phyloP scores from a whole-genome alignment of 2,329 filamentous ascomycete genomes.

The Monilinia laxa region DNA sequence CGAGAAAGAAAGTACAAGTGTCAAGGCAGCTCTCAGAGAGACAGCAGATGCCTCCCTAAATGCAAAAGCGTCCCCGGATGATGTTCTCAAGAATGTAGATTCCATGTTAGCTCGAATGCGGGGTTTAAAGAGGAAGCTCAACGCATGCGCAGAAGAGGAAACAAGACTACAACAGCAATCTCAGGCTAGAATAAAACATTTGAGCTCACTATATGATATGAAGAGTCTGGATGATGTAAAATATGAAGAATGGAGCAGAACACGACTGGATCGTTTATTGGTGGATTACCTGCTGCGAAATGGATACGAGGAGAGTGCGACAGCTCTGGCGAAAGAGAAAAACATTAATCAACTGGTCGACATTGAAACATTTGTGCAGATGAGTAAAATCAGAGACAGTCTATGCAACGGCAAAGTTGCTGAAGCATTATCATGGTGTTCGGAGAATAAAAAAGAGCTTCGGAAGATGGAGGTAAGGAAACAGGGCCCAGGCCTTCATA shows the following conservation, averaged over 20 bases:
- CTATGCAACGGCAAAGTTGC: slow-evolving; percentile 68
- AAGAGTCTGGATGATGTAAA: slow-evolving; percentile 83
- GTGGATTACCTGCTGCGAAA: slow-evolving; percentile 90
- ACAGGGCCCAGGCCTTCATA: not conserved
- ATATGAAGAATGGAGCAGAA: slow-evolving; percentile 87
- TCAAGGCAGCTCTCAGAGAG: slow-evolving; percentile 62
- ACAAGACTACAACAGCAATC: slow-evolving; percentile 71
- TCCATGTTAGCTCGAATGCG: slow-evolving; percentile 83
- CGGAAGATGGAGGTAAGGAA: slow-evolving; percentile 74
- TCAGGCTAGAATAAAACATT: slow-evolving; percentile 73
- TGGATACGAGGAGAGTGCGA: slow-evolving; percentile 77
- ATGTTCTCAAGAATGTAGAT: slow-evolving; percentile 79
- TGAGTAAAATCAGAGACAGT: slow-evolving; percentile 73
- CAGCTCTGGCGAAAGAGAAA: slow-evolving; percentile 70
- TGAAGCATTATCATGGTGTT: slow-evolving; percentile 86
- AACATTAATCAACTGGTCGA: slow-evolving; percentile 81
- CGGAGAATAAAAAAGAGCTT: slow-evolving; percentile 87
- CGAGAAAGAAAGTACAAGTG: slow-evolving; percentile 65
- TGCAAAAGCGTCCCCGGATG: slow-evolving; percentile 63
- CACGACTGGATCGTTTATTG: slow-evolving; percentile 76
- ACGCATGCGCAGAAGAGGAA: slow-evolving; percentile 76
- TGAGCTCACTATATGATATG: slow-evolving; percentile 78
- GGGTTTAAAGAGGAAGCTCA: slow-evolving; percentile 83
- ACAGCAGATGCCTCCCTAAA: slow-evolving; percentile 47
- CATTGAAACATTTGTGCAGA: slow-evolving; percentile 80